Conservation (phyloP, 2,329 filamentous ascomycete genomes). For the Aspergillus spinulosporus region DNA sequence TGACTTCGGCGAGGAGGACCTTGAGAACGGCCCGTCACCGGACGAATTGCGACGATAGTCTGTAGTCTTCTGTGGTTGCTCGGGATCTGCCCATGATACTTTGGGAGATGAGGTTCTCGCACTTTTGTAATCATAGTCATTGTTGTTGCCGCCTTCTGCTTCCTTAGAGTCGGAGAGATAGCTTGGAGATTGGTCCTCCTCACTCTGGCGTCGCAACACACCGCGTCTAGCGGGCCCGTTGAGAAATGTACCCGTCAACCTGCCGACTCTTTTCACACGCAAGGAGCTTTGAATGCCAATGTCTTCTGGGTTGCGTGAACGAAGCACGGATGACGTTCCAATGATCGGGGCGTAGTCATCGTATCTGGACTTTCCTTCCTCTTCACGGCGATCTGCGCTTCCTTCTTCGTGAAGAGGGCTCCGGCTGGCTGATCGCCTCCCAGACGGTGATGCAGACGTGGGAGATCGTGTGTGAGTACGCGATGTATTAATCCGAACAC, state of each 20-base stretch:
- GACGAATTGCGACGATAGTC: slow-evolving; percentile 25
- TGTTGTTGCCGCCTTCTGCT: slow-evolving; percentile 30
- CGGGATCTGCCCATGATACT: slow-evolving; percentile 40
- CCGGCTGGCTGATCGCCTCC: slow-evolving; percentile 33
- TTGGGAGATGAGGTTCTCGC: slow-evolving; percentile 36
- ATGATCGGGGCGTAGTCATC: slow-evolving; percentile 37
- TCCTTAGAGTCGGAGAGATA: slow-evolving; percentile 32
- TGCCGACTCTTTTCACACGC: slow-evolving; percentile 74
- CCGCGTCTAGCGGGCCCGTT: slow-evolving; percentile 78
- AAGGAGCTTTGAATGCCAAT: slow-evolving; percentile 69
- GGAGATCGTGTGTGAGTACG: slow-evolving; percentile 45
- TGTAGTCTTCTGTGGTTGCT: slow-evolving; percentile 27
- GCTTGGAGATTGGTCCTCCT: slow-evolving; percentile 56
- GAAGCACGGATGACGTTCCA: slow-evolving; percentile 40
- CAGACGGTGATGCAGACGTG: slow-evolving; percentile 39
- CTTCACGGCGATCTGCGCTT: slow-evolving; percentile 36
- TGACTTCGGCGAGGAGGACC: slow-evolving; percentile 37
- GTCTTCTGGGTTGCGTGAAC: slow-evolving; percentile 60
- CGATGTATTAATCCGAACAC: slow-evolving; percentile 44
- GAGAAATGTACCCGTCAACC: slow-evolving; percentile 73
- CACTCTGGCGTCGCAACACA: slow-evolving; percentile 60
- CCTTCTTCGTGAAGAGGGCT: slow-evolving; percentile 33
- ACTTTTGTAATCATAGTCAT: slow-evolving; percentile 29
- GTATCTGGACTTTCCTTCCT: slow-evolving; percentile 33
- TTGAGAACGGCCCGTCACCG: slow-evolving; percentile 34